Base-by-base conservation (phyloP, 2,329 filamentous ascomycete species). In the Curvularia spicifera region DNA sequence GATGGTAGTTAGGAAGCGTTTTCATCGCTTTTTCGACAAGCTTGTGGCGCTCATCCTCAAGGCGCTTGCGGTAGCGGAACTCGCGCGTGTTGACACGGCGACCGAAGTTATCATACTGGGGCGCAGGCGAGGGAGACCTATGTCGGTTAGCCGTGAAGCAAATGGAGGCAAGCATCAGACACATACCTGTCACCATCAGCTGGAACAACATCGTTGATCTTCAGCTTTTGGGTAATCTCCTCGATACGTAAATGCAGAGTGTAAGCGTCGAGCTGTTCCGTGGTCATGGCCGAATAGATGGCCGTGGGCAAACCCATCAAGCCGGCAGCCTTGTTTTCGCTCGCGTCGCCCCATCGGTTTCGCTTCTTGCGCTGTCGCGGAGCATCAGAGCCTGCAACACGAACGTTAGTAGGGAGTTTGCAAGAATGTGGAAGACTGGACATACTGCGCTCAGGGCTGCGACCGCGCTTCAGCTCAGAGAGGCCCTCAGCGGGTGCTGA, bases 21-120 rank as follows among this genome's bases (percentile, higher is more conserved):
- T 98, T 98, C 91, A 98, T 97, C 72, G 95, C 95, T 84, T 96
- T 97, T 78, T 99, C 95, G 77, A 99, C 91, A 71, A 98, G 86
- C 80, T 98, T 98, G 83, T 99, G 95, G 67, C 95, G 93, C 82
- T 99, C 95, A 77, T 99, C 95, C 82, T 99, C 95, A 65, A 99
- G 91, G 65, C 90, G 89, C 85, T 98, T 99, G 77, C 94, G 90
- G 82, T 99, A 99, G 73, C 95, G 93, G 81, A 94, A 97, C 83
- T 99, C 96, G 80, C 96, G 89, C 57, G 96, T 99, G 81, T 99
- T 99, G 81, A 98, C 92, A 93, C 95, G 95, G 71, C 94, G 91
- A 83, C 95, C 95, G 75, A 97, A 96, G 83, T 99, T 99, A 80
- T 99, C 95, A 82, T 99, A 99, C 80, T 98, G 94, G 10, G 95